phyloP scores from a whole-genome alignment of 371 early-diverging fungal species.

The Rhizopus sp. region DNA sequence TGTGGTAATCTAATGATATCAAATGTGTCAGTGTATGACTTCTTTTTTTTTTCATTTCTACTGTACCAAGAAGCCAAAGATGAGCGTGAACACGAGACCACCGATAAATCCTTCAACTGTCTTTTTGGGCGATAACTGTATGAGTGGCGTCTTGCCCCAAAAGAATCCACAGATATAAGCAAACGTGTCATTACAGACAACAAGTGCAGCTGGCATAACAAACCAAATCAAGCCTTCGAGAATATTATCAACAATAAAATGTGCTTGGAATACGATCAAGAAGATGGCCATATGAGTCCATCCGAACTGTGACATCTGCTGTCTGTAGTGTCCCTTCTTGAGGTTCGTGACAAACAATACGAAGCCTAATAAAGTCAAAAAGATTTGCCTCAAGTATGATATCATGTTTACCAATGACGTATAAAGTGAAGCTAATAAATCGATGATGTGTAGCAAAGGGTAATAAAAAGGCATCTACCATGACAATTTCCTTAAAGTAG shows the following conservation, averaged over 20 bases:
- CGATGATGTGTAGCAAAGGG: constrained; percentile 92
- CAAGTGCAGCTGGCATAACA: constrained; percentile 89
- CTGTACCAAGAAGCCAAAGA: constrained; percentile 81
- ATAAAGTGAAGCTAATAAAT: constrained; percentile 91
- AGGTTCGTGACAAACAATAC: constrained; percentile 93
- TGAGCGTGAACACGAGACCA: constrained; percentile 85
- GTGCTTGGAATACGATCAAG: constrained; percentile 86
- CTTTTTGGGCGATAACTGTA: constrained; percentile 97
- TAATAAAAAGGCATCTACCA: constrained; percentile 79
- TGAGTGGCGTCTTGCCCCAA: constrained; percentile 93
- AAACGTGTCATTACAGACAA: constrained; percentile 97
- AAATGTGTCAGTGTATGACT: background rate
- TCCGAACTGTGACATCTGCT: constrained; percentile 94
- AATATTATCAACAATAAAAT: constrained; percentile 95
- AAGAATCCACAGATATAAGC: constrained; percentile 98
- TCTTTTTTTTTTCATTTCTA: constrained; percentile 11
- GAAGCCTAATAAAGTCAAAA: constrained; percentile 61
- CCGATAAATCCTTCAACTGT: constrained; percentile 99
- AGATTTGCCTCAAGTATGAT: background rate
- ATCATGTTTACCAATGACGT: constrained; percentile 64
- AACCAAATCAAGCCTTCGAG: constrained; percentile 98
- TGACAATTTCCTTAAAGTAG: constrained; percentile 77
- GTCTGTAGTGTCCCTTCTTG: constrained; percentile 83
- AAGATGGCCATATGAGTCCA: constrained; percentile 96
- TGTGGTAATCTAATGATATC: constrained; percentile 21